phyloP scores from a whole-genome alignment of 192 early-diverging fungal genomes.

The Rhizoclosmatium globosum region DNA sequence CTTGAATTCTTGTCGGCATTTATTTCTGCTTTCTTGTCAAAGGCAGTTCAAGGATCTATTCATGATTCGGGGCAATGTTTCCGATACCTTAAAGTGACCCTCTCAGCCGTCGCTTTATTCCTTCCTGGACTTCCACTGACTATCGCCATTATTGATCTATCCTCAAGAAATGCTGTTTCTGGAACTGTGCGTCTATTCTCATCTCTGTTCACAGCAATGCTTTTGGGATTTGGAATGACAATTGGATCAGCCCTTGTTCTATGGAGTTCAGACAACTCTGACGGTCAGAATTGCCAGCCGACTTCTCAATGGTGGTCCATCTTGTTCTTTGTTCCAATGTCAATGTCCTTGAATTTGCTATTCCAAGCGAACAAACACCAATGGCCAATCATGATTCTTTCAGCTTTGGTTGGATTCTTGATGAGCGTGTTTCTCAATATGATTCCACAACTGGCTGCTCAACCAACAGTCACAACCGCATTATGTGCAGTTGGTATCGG shows the following conservation, averaged over 20 bases:
- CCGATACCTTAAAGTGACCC: conserved; percentile 37
- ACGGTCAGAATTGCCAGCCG: conserved; percentile 9
- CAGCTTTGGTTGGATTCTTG: conserved; percentile 75
- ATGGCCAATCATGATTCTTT: conserved; percentile 74
- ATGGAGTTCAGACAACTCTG: conserved; percentile 10
- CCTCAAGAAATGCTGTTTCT: conserved; percentile 85
- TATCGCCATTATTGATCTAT: conserved; percentile 85
- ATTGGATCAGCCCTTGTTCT: conserved; percentile 38
- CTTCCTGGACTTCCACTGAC: conserved; percentile 81
- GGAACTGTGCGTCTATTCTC: conserved; percentile 86
- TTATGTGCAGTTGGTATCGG: conserved; percentile 83
- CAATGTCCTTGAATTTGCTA: conserved; percentile 62
- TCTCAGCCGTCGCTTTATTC: conserved; percentile 46
- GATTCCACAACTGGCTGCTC: conserved; percentile 56
- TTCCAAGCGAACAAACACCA: conserved; percentile 60
- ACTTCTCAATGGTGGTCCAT: conserved; percentile 58
- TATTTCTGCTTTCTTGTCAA: conserved; percentile 35
- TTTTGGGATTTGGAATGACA: conserved; percentile 55
- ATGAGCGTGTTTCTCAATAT: conserved; percentile 68
- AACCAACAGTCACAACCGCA: conserved; percentile 53
- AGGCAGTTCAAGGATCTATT: conserved; percentile 18
- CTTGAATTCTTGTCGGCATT: conserved; percentile 48
- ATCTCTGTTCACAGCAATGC: conserved; percentile 75
- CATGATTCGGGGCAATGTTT: conserved; percentile 13
- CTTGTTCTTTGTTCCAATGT: conserved; percentile 63